phyloP scores from a whole-genome alignment of 495 filamentous ascomycete species.

The Trichoderma reesei region DNA sequence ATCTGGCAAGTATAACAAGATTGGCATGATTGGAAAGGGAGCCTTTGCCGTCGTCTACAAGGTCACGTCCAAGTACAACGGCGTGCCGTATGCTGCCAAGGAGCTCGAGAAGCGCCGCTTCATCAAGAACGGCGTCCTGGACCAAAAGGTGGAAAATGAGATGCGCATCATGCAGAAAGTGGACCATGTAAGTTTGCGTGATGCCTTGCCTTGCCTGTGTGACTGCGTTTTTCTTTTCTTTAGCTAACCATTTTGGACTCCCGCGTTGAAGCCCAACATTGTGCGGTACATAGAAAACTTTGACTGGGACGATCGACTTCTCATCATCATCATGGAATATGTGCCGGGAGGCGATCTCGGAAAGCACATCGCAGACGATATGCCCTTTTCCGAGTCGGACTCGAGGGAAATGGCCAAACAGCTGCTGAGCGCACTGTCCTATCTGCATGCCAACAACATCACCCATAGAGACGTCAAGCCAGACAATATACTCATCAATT shows the following conservation, averaged over 20 bases:
- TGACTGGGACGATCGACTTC: slow-evolving; percentile 65
- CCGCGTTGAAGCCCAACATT: slow-evolving; percentile 63
- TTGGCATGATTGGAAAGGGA: slow-evolving; percentile 74
- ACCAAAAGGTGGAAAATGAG: slow-evolving; percentile 85
- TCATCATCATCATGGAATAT: slow-evolving; percentile 91
- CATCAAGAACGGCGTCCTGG: slow-evolving; percentile 75
- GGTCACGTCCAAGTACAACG: slow-evolving; percentile 68
- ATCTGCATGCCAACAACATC: slow-evolving; percentile 76
- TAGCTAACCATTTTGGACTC: slow-evolving; percentile 15
- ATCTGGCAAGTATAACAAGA: slow-evolving; percentile 69
- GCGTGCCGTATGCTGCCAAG: slow-evolving; percentile 76
- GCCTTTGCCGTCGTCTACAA: slow-evolving; percentile 91
- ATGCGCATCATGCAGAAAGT: slow-evolving; percentile 85
- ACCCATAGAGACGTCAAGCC: slow-evolving; percentile 97
- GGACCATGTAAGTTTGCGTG: slow-evolving; percentile 55
- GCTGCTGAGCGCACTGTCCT: slow-evolving; percentile 71
- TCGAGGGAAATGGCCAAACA: slow-evolving; percentile 64
- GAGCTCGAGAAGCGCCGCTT: slow-evolving; percentile 83
- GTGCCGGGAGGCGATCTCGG: slow-evolving; percentile 80
- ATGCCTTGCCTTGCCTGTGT: neutral
- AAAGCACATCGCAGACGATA: slow-evolving; percentile 46
- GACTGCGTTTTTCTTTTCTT: neutral
- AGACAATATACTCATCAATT: slow-evolving; percentile 84
- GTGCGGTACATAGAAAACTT: slow-evolving; percentile 81
- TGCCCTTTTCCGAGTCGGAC: slow-evolving; percentile 54